These are phyloP conservation scores for Malbranchea cinnamomea DNA, from an alignment of 2,329 filamentous ascomycete species.

Conservation along the genomic window DNA sequence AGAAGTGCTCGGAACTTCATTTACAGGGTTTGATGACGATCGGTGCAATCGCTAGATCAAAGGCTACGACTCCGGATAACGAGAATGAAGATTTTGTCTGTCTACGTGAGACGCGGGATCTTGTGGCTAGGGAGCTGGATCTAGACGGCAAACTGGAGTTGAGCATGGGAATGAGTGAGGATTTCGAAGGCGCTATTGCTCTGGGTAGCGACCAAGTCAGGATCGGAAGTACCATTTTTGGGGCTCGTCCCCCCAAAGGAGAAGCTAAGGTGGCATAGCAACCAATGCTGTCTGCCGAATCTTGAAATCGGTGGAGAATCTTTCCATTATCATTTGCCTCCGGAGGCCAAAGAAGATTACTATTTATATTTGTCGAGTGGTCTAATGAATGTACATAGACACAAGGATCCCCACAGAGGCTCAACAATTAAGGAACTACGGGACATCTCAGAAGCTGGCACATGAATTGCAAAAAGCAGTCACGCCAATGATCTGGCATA, in stretches of 20 bases:
- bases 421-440: too few species aligned
- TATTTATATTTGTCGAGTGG: not conserved
- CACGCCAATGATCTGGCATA: too few species aligned
- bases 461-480: too few species aligned
- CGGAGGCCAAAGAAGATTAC: too few species aligned
- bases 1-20: constrained; percentile 56
- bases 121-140: constrained; percentile 48
- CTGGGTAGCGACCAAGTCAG: constrained; percentile 81
- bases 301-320: too few species aligned
- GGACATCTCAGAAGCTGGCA: too few species aligned
- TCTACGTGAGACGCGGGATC: constrained; percentile 54
- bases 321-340: too few species aligned
- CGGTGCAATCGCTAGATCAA: constrained; percentile 76
- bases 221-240: constrained; percentile 90
- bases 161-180: constrained; percentile 98
- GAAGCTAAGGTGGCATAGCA: constrained; percentile 74
- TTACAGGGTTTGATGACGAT: constrained; percentile 92
- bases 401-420: too few species aligned
- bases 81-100: constrained; percentile 81
- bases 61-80: constrained; percentile 55
- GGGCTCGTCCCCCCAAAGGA: constrained; percentile 60
- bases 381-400: not conserved
- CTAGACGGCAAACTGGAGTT: constrained; percentile 51
- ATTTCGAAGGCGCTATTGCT: constrained; percentile 76
- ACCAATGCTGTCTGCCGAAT: too few species aligned